phyloP scores from a whole-genome alignment of 73 alveolate species.

The Breviolum minutum region DNA sequence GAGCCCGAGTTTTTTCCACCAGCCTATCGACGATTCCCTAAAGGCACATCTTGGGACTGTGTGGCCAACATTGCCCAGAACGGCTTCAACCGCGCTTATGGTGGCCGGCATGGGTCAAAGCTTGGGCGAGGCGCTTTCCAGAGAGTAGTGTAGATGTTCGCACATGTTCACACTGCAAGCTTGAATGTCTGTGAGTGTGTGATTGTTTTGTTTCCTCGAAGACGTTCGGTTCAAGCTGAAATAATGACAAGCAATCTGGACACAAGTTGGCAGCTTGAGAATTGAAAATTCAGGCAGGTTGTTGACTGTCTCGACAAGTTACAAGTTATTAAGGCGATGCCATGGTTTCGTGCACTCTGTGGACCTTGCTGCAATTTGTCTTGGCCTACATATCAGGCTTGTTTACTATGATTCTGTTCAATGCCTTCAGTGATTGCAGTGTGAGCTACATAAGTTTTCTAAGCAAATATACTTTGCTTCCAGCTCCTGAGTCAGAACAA shows the following conservation, averaged over 20 bases:
- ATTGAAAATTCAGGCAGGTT: background rate
- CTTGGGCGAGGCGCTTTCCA: conserved; percentile 51
- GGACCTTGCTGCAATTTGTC: conserved; percentile 28
- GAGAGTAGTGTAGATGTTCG: no score
- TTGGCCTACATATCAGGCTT: conserved; percentile 26
- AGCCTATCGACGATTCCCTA: background rate
- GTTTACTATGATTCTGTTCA: background rate
- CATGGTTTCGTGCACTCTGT: conserved; percentile 25
- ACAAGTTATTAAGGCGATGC: background rate
- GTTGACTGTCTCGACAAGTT: background rate
- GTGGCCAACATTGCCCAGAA: conserved; percentile 90
- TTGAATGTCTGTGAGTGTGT: background rate
- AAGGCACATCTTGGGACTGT: conserved; percentile 90
- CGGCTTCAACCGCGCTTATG: conserved; percentile 86
- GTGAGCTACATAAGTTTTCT: background rate
- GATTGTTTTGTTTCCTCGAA: background rate
- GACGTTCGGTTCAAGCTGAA: no score
- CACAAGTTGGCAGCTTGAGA: no score
- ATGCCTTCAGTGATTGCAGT: background rate
- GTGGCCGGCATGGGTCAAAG: conserved; percentile 86
- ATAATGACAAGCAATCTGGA: no score
- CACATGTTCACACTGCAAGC: background rate
- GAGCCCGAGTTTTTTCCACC: background rate
- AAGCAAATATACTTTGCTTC: background rate
- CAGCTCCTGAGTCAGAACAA: background rate